Evolutionary conservation across 2,329 filamentous ascomycete genomes (phyloP).

Genomic region (Colletotrichum sp.): DNA sequence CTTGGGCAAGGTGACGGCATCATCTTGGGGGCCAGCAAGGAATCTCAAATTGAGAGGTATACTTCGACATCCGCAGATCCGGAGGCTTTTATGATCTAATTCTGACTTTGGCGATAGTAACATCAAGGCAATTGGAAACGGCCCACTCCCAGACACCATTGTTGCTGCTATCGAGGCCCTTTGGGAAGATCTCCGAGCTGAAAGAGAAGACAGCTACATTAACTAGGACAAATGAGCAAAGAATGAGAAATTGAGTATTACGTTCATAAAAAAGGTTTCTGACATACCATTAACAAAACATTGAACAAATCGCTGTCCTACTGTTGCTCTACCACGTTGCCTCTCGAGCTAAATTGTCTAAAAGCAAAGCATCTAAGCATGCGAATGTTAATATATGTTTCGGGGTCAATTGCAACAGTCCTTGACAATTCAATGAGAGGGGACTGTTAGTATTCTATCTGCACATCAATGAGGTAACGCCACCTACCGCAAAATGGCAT

Average conservation of each 20-base stretch:
- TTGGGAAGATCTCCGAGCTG: not conserved
- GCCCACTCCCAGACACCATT: not conserved
- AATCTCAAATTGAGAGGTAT: not conserved
- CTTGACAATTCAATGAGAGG: not conserved
- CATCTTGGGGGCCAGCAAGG: not conserved
- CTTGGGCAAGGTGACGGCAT: not conserved
- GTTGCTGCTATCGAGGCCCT: not conserved
- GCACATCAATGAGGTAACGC: not conserved
- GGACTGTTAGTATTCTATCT: not conserved
- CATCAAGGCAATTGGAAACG: not conserved
- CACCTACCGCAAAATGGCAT: not conserved
- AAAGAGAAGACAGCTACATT: not conserved
- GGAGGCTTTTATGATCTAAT: not conserved
- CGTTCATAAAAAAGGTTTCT: rapidly evolving
- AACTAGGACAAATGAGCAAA: not conserved
- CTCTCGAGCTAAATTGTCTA: not conserved
- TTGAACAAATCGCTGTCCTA: not conserved
- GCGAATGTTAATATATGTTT: not conserved
- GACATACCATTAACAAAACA: not conserved
- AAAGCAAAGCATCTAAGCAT: not conserved
- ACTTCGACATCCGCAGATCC: not conserved
- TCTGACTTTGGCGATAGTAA: not conserved
- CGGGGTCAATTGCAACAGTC: not conserved
- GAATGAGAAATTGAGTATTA: not conserved
- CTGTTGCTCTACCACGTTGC: not conserved